Base-by-base conservation (phyloP, 78 protist genomes). In the Bodo saltans region DNA sequence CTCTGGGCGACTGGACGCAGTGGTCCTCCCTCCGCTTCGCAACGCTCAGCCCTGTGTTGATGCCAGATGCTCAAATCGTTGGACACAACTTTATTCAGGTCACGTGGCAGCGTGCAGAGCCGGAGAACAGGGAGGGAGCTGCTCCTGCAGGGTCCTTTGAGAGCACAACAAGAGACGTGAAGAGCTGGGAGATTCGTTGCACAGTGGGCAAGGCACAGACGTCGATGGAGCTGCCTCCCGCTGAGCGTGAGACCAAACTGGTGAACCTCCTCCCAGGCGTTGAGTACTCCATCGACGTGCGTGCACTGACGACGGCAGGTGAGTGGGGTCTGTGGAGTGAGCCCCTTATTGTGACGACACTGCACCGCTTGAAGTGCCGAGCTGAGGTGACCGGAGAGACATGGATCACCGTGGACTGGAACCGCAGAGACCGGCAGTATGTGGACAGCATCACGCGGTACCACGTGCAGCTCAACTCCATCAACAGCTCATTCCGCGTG, bases 391-490 rank as follows among this genome's bases (percentile, higher is more conserved):
- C 35, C 34, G 81, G 81, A 2, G 81, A 76, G 81, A 29, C 39
- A 26, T 76, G 81, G 81, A 3, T 76, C 69, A 4, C 17, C n/a
- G 34, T 76, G 41, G 34, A 4, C 11, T 76, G 81, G 81, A 67
- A 12, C 12, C 40, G 81, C 3, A 21, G 2, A 17, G 81, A 76
- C 3, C 12, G 34, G 11, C 12, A 38, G 11, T 39, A 40, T 67
- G 17, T 42, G 8, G 81, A 76, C 69, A 12, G 8, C 28, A 39
- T 76, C 69, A 12, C 8, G 4, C 40, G 81, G 69, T 76, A 37
- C 81, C 81, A 76, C 81, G 81, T 76, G 35, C 81, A 76, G 81
- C 21, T 76, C 72, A 3, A 3, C 23, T 47, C 81, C 23, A 67
- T 38, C 39, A 2, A 11, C 28, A 37, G 35, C 1, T 12, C 81